Evolutionary conservation across 2,329 filamentous ascomycete genomes (phyloP).

Genomic region (Biscogniauxia mediterranea): DNA sequence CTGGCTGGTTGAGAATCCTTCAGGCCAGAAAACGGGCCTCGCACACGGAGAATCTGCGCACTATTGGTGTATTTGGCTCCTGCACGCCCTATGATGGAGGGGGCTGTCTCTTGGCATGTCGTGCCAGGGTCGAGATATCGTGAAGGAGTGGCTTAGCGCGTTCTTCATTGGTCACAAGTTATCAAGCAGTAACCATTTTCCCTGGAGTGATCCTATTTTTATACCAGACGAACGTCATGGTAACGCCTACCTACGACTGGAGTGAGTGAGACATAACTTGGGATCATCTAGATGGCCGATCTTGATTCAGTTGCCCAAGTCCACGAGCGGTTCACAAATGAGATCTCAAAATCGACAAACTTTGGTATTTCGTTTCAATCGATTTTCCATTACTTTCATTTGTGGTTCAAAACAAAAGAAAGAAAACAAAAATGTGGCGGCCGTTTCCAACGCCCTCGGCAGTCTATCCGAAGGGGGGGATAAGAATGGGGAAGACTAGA

Average conservation of each 20-base stretch:
- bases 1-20: conserved; percentile 20
- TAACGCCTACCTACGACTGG: conserved; percentile 1
- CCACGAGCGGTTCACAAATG: neutral
- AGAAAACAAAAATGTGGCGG: conserved; percentile 11
- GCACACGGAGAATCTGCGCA: neutral
- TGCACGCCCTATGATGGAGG: conserved; percentile 17
- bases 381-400: conserved; percentile 17
- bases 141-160: conserved; percentile 18
- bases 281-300: neutral
- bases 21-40: conserved; percentile 10
- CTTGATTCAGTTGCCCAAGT: neutral
- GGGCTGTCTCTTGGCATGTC: neutral
- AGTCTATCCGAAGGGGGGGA: conserved; percentile 16
- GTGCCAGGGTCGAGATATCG: conserved; percentile 8
- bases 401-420: neutral
- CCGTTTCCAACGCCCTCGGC: conserved; percentile 18
- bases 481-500: conserved; percentile 17
- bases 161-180: conserved; percentile 13
- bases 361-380: conserved; percentile 9
- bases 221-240: conserved; percentile 19
- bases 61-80: conserved; percentile 15
- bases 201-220: conserved; percentile 20
- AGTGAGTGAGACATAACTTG: conserved; percentile 6
- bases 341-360: neutral
- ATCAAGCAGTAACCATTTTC: conserved; percentile 7